Base-by-base conservation (phyloP, 192 early-diverging fungal species). In the Dispira simplex region DNA sequence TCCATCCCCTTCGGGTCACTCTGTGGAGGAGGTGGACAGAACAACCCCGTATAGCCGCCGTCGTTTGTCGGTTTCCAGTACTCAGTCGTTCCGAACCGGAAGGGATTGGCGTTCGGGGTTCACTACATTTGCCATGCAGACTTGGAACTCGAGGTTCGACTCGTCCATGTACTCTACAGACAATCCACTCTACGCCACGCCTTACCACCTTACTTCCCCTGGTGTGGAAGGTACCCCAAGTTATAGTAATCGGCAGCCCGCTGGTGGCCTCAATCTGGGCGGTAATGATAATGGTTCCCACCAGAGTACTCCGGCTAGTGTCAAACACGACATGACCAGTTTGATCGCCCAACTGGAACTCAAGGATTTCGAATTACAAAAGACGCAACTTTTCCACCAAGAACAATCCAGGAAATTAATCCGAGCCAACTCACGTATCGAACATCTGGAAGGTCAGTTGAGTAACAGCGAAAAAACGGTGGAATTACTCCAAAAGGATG, bases 331-430 rank as follows among this genome's bases (percentile, higher is more conserved):
- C 8, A 39, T 62, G 4, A 45, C 59, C 5, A 44, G 46, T n/a
- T 39, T 62, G 43, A 62, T 62, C 39, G 43, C 59, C 4, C 59
- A 62, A 20, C 44, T 62, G 44, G 43, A 62, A 45, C 12, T 62
- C 0, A 62, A 62, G 59, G 59, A 62, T 20, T 44, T 62, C n/a
- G 59, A 62, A 20, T 21, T 62, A 9, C 59, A 62, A 39, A 62
- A 62, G 18, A 62, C 59, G 5, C 28, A 62, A 20, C n/a, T 62
- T 16, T 62, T 62, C 43, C 59, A 62, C 59, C 59, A 62, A 45
- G 59, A 62, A n/a, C 59, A 62, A n/a, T 6, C 13, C 44, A 14
- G 16, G 11, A 4, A 44, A n/a, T 21, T 62, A n/a, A 14, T 18
- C 1, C 32, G 43, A 13, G 59, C 44, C 16, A 14, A 62, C n/a